Conservation (phyloP, 768 basidiomycete genomes). For the Neoboletus subvelutipes region DNA sequence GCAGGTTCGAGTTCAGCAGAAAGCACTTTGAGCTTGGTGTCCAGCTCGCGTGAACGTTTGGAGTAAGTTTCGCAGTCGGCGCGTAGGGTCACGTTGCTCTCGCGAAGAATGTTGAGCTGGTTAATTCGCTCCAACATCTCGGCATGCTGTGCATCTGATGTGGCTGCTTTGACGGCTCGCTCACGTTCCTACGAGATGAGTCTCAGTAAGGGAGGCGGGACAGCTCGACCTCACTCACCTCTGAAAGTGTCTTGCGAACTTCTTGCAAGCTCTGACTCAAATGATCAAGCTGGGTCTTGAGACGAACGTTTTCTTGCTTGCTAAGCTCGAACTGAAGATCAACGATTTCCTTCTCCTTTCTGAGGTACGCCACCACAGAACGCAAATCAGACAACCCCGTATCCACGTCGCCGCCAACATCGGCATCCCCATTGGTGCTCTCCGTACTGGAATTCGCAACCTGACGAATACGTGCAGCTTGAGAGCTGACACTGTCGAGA, state of each 20-base stretch:
- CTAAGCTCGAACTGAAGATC: slow-evolving; percentile 84
- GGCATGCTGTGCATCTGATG: slow-evolving; percentile 76
- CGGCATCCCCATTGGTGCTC: slow-evolving; percentile 42
- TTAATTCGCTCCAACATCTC: slow-evolving; percentile 86
- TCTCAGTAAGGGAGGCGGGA: slow-evolving; percentile 1
- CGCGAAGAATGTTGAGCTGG: slow-evolving; percentile 79
- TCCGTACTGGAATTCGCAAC: slow-evolving; percentile 56
- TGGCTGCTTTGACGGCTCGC: slow-evolving; percentile 64
- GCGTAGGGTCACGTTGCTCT: slow-evolving; percentile 85
- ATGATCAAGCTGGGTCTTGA: slow-evolving; percentile 76
- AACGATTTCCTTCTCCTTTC: slow-evolving; percentile 91
- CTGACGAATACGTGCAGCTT: slow-evolving; percentile 77
- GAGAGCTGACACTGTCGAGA: slow-evolving; percentile 78
- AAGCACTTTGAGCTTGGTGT: slow-evolving; percentile 56
- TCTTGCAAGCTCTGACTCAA: slow-evolving; percentile 69
- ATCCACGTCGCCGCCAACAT: slow-evolving; percentile 52
- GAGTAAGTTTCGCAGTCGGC: slow-evolving; percentile 70
- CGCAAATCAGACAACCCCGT: slow-evolving; percentile 71
- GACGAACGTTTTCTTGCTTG: slow-evolving; percentile 69
- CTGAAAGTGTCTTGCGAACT: slow-evolving; percentile 63
- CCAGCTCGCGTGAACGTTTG: slow-evolving; percentile 68
- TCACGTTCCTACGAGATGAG: slow-evolving; percentile 65
- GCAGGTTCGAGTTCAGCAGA: slow-evolving; percentile 69
- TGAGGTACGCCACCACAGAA: slow-evolving; percentile 75
- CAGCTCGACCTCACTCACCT: slow-evolving; percentile 42